Evolutionary conservation across 805 yeast genomes (phyloP).

Genomic region (Debaryomyces maramus): DNA sequence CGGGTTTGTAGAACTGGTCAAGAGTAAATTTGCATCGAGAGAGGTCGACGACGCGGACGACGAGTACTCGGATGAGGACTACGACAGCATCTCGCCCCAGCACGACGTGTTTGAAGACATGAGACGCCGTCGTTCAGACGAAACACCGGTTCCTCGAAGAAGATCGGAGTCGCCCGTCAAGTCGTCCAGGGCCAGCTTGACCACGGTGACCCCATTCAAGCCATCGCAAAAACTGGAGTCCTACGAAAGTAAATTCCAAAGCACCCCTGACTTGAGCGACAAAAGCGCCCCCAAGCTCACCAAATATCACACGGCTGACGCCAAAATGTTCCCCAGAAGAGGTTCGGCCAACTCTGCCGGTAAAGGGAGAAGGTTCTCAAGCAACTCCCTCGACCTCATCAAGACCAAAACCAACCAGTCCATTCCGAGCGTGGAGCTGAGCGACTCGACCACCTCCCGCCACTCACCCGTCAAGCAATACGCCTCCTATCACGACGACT

Average conservation of each 20-base stretch:
- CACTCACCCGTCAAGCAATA: slow-evolving; percentile 13
- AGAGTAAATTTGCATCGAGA: background rate
- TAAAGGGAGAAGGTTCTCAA: slow-evolving; percentile 6
- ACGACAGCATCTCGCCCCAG: background rate
- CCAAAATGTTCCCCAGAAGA: slow-evolving; percentile 5
- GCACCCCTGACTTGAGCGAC: slow-evolving; percentile 18
- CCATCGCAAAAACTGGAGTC: slow-evolving; percentile 1
- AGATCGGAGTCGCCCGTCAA: slow-evolving; percentile 13
- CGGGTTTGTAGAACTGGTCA: slow-evolving; percentile 4
- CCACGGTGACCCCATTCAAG: slow-evolving; percentile 24
- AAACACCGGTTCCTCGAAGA: background rate
- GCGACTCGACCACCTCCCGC: background rate
- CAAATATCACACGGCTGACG: slow-evolving; percentile 17
- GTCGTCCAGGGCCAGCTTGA: slow-evolving; percentile 17
- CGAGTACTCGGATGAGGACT: slow-evolving; percentile 1
- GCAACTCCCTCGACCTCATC: slow-evolving; percentile 4
- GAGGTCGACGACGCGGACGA: background rate
- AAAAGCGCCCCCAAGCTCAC: slow-evolving; percentile 16
- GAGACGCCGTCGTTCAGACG: background rate
- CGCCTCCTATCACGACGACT: slow-evolving; percentile 19
- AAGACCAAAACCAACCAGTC: slow-evolving; percentile 4
- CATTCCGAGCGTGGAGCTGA: slow-evolving; percentile 4
- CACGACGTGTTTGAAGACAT: background rate
- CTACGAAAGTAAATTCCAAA: slow-evolving; percentile 7
- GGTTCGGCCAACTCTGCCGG: background rate